phyloP scores from a whole-genome alignment of 164 flowering plant genomes.

The Chloranthus sessilifolius region DNA sequence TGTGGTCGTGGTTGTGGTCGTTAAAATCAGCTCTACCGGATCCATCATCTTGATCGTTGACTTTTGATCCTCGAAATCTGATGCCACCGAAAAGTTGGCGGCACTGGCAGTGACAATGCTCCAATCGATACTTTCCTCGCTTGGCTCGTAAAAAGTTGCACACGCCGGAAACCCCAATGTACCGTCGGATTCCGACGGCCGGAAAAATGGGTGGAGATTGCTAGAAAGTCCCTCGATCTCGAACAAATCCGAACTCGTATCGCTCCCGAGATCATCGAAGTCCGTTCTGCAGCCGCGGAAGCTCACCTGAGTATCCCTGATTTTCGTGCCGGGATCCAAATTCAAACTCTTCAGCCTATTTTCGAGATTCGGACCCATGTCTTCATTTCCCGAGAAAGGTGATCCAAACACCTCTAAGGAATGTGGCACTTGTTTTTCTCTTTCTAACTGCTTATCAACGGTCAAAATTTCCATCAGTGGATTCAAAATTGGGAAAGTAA shows the following conservation, averaged over 20 bases:
- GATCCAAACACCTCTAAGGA: conserved; percentile 56
- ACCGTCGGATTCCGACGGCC: conserved; percentile 31
- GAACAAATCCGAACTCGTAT: conserved; percentile 81
- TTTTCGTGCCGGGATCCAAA: conserved; percentile 30
- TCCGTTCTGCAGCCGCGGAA: conserved; percentile 1
- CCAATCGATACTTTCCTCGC: conserved; percentile 85
- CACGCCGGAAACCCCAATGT: conserved; percentile 27
- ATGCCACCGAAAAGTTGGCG: conserved; percentile 41
- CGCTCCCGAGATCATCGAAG: conserved; percentile 40
- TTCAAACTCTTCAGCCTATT: conserved; percentile 30
- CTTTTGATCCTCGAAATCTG: conserved; percentile 31
- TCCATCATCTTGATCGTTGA: neutral
- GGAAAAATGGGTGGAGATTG: conserved; percentile 28
- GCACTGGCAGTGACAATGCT: conserved; percentile 76
- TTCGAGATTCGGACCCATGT: conserved; percentile 20
- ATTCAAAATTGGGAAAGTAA: conserved; percentile 21
- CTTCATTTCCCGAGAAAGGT: conserved; percentile 27
- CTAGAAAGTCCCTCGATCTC: conserved; percentile 64
- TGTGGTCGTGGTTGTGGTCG: neutral
- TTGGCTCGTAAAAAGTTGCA: conserved; percentile 59
- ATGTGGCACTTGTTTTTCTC: conserved; percentile 23
- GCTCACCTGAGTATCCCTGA: conserved; percentile 18
- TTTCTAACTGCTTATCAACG: conserved; percentile 7
- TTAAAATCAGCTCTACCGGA: too few species aligned
- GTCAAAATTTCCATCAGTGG: conserved; percentile 13